A percentile compares a stretch with the other conserved stretches of the same genome.
phyloP scores from a whole-genome alignment of 495 filamentous ascomycete genomes.

The Lasiosphaeris hirsuta region DNA sequence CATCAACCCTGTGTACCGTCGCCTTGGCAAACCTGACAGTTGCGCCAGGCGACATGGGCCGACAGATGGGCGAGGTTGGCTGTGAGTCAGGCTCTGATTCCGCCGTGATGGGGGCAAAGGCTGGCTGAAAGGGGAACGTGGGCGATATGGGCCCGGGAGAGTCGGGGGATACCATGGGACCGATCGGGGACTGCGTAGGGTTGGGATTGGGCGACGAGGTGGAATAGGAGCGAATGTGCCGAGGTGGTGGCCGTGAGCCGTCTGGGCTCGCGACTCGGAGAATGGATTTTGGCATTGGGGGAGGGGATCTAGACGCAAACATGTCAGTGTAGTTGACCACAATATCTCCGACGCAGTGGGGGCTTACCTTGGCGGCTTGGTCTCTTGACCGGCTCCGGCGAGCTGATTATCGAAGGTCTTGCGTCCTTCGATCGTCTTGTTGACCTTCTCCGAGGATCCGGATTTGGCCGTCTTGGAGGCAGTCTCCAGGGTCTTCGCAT shows the following conservation, averaged over 20 bases:
- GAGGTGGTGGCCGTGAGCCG: conserved; percentile 11
- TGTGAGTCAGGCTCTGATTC: conserved; percentile 15
- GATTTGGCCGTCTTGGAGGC: conserved; percentile 22
- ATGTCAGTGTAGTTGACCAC: conserved; percentile 1
- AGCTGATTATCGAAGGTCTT: conserved; percentile 8
- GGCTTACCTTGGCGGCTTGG: conserved; percentile 19
- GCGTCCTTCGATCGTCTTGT: conserved; percentile 16
- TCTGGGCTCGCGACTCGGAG: conserved; percentile 32
- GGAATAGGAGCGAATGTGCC: conserved; percentile 20
- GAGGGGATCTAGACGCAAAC: not conserved
- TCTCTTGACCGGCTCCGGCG: not conserved
- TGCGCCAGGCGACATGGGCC: conserved; percentile 23
- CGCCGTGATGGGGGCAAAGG: not conserved
- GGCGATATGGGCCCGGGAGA: not conserved
- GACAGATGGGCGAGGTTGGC: conserved; percentile 14
- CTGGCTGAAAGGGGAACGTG: not conserved
- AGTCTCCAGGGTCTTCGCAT: conserved; percentile 24
- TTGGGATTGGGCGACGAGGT: conserved; percentile 13
- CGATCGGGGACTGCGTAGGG: conserved; percentile 9
- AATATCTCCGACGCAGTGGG: not conserved
- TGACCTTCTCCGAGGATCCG: conserved; percentile 25
- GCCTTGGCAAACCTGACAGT: conserved; percentile 35
- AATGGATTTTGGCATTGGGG: conserved; percentile 28
- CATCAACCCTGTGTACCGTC: conserved; percentile 32
- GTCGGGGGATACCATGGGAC: conserved; percentile 6